Evolutionary conservation across 805 yeast genomes (phyloP), one percentile per base, ranked within the genome.

Genomic region (Candida boidinii): DNA sequence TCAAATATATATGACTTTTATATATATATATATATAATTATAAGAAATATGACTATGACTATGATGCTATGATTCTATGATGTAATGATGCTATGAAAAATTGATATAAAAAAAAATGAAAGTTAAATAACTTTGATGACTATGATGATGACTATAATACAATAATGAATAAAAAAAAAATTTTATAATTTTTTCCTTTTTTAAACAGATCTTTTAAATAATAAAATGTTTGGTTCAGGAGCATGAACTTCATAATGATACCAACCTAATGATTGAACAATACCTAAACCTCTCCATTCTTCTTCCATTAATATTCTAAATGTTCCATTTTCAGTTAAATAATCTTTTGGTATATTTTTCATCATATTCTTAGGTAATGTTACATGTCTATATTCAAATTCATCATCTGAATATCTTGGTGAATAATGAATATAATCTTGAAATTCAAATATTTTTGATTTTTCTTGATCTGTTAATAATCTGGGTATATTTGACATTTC

Each of bases 221-320:
- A 64, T 44, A 86, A 60, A 39, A 86, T 86, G 52, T 86, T 95
- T 18, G 96, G 96, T 55, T 86, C 96, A 30, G 96, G 96, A 1
- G 94, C 23, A 53, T 86, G 95, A 25, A 92, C 83, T 53, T 86
- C 95, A 49, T 85, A 86, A 55, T 86, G 95, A 35, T 68, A 85
- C 95, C 95, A 86, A 2, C 95, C 95, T 39, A 86, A 64, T 17
- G 92, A 79, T 54, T 86, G 96, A 9, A 95, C 86, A 48, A 86
- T 82, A 3, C 96, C 96, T 27, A 86, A 62, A 0, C 95, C 95
- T 54, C 96, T 68, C 96, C 96, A 86, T 58, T 86, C 96, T 44
- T 86, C 95, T 56, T 86, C 96, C 38, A 81, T 58, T 25, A 86
- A 61, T 29, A 86, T 84, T 41, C 94, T 73, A 40, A 86, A 63